Percentiles rank a stretch among this genome's conserved stretches.
phyloP scores from a whole-genome alignment of 306 rosid species.

The Castanea mollissima region DNA sequence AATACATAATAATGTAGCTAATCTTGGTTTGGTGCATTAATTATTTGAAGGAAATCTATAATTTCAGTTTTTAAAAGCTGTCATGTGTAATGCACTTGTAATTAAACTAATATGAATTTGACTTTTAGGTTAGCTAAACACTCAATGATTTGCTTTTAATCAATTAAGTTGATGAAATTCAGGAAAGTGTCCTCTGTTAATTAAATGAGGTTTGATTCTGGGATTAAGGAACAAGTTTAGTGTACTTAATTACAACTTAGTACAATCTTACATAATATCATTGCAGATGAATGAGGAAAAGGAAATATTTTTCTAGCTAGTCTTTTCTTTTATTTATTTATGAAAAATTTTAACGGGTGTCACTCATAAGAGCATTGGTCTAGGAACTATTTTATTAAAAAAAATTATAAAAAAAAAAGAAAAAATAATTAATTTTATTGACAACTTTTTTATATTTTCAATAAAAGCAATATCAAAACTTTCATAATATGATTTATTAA shows the following conservation, averaged over 20 bases:
- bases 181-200: slow-evolving; percentile 13
- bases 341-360: too few species aligned
- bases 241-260: too few species aligned
- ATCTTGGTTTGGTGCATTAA: not conserved
- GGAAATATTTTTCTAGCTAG: too few species aligned
- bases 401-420: too few species aligned
- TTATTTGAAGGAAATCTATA: not conserved
- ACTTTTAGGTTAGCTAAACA: slow-evolving; percentile 1
- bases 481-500: too few species aligned
- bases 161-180: slow-evolving; percentile 20
- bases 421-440: too few species aligned
- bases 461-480: too few species aligned
- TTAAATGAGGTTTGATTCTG: not conserved
- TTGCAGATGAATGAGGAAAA: not conserved
- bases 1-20: not conserved
- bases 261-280: too few species aligned
- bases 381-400: too few species aligned
- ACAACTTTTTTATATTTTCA: too few species aligned
- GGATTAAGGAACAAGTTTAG: not conserved
- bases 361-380: too few species aligned
- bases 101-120: not conserved
- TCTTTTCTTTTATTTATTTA: too few species aligned
- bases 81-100: slow-evolving; percentile 32
- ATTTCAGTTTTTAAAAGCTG: not conserved
- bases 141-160: not conserved